Percentiles rank a stretch among this genome's conserved stretches.
Evolutionary conservation across 73 alveolate genomes (phyloP).

Genomic region (Paramecium biaurelia): DNA sequence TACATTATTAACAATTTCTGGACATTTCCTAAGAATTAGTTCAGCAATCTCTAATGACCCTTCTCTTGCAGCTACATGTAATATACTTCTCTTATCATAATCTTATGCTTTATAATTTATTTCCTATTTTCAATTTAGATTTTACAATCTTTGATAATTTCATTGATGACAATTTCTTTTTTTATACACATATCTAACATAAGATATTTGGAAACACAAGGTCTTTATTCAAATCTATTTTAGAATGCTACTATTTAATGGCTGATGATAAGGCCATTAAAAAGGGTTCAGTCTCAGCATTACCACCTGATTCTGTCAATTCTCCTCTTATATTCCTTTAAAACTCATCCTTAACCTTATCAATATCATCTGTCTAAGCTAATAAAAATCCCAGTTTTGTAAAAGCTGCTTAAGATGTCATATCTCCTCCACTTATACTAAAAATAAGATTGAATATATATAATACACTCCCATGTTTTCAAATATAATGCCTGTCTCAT

Average conservation of each 20-base stretch:
- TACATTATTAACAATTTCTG: constrained; percentile 9
- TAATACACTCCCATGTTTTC: constrained; percentile 62
- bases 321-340: constrained; percentile 80
- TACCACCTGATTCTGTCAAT: constrained; percentile 55
- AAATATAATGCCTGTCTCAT: constrained; percentile 74
- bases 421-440: constrained; percentile 79
- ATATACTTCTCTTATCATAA: constrained; percentile 57
- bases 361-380: constrained; percentile 67
- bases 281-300: constrained; percentile 42
- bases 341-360: constrained; percentile 64
- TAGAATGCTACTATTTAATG: background rate
- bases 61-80: constrained; percentile 65
- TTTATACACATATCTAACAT: constrained; percentile 43
- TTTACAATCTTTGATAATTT: background rate
- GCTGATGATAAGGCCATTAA: constrained; percentile 51
- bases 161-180: background rate
- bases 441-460: too few species aligned
- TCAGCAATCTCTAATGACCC: constrained; percentile 57
- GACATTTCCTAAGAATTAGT: constrained; percentile 9
- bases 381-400: constrained; percentile 76
- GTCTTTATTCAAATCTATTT: constrained; percentile 21
- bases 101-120: constrained; percentile 36
- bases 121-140: background rate
- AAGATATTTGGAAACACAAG: constrained; percentile 56
- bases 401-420: constrained; percentile 80